Evolutionary conservation across 768 basidiomycete genomes (phyloP).

Genomic region (Leccinum imitatum): DNA sequence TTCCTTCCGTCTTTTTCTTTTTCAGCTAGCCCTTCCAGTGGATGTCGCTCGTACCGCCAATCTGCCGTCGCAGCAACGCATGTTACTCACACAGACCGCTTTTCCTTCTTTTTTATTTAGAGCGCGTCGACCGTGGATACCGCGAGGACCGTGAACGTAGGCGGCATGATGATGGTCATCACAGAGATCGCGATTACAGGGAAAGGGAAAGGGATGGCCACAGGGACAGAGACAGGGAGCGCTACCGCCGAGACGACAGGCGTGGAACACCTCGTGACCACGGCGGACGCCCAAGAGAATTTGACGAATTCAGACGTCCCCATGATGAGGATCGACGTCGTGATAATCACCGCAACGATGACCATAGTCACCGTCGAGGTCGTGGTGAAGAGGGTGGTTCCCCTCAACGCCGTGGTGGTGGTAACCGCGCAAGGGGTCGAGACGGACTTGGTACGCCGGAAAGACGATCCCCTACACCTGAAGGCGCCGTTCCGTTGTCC

Average conservation of each 20-base stretch:
- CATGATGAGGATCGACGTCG: constrained; percentile 54
- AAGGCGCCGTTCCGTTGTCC: constrained; percentile 75
- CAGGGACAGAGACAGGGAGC: constrained; percentile 37
- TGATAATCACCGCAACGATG: constrained; percentile 46
- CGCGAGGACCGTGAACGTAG: constrained; percentile 65
- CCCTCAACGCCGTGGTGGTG: constrained; percentile 40
- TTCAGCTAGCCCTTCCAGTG: constrained; percentile 63
- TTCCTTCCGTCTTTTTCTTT: constrained; percentile 32
- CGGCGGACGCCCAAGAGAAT: constrained; percentile 45
- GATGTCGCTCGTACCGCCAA: constrained; percentile 40
- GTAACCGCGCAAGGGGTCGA: constrained; percentile 47
- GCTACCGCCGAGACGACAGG: constrained; percentile 48
- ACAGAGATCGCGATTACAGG: constrained; percentile 51
- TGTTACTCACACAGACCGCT: constrained; percentile 52
- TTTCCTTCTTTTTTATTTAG: constrained; percentile 48
- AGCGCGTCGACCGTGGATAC: constrained; percentile 51
- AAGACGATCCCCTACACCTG: constrained; percentile 86
- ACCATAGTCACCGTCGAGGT: constrained; percentile 29
- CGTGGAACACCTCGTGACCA: constrained; percentile 48
- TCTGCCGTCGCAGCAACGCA: constrained; percentile 42
- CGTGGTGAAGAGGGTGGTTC: constrained; percentile 44
- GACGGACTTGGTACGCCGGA: constrained; percentile 67
- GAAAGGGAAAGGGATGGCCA: constrained; percentile 35
- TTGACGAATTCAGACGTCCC: constrained; percentile 45
- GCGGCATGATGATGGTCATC: constrained; percentile 57